Evolutionary conservation across 345 rosid species (phyloP), one percentile per base, ranked within the genome.

Genomic region (Heritiera littoralis): DNA sequence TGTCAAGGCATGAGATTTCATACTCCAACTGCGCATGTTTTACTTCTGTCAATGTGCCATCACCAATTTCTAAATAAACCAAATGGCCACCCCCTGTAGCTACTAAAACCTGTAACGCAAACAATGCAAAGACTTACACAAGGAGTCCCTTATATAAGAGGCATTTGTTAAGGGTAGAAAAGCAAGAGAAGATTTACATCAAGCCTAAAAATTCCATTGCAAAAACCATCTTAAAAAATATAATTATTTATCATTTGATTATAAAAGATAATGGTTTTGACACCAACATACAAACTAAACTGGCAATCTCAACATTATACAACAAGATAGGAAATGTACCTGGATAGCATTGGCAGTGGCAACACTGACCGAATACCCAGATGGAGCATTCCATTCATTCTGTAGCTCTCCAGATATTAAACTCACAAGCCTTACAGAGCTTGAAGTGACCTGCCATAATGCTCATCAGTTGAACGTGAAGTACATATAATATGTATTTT

Each of bases 71-170:
- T 83, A 93, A 72, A 84, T 93, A 95, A 66, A 95, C 96, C 72
- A 95, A 88, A 81, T 95, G 89, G 54, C 99, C 99, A 79, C 96
- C 97, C 23, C 99, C 98, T 81, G 97, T 95, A 76, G 99, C 99
- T 87, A 93, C 72, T 74, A 93, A 84, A 86, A 95, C 98, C 96
- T 95, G 93, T 79, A 72, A 70, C 9, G 61, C 14, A 65, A 66
- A 72, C 28, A 78, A 55, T 12, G n/a, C 45, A 76, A 43, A 6
- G 28, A 28, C 28, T 66, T 49, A 74, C 66, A 45, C 49, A 60
- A 23, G 61, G 18, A 74, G 38, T 56, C 51, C 54, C 35, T 43
- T 43, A 12, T 43, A 68, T 32, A 68, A 28, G 7, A 49, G 56
- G 74, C 3, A 12, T 23, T 49, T 14, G 56, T 49, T 3, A 49